Base-by-base conservation (phyloP, 805 yeast species). In the Lipomyces yamadae region DNA sequence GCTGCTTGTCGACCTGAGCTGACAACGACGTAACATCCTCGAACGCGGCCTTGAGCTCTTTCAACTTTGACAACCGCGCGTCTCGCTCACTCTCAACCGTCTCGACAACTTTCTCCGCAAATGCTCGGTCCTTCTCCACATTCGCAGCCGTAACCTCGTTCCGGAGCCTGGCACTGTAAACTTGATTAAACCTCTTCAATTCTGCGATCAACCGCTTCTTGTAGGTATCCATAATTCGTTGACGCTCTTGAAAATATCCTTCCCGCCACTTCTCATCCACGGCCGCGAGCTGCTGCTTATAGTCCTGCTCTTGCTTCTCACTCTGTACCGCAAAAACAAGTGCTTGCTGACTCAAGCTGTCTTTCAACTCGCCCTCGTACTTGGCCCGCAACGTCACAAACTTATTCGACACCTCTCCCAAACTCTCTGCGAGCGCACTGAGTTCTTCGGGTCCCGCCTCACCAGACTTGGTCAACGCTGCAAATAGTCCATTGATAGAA, bases 11-110 rank as follows among this genome's bases (percentile, higher is more conserved):
- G 54, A 82, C 76, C 61, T 78, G 73, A 39, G 77, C 72, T 30
- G 81, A 71, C 60, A 80, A 67, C 64, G 74, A 77, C 63, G 81
- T 88, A 66, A 89, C 80, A 39, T 82, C 78, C 75, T 85, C 88
- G 67, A 94, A 81, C 45, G 83, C 82, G 33, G 78, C 81, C 61
- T 84, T 81, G 64, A 95, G 82, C 64, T 86, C 85, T 42, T 83
- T 83, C 74, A 95, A 82, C 73, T 88, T 83, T 58, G 89, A 83
- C 73, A 93, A 84, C 75, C 95, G 88, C 34, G 92, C 91, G 70
- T 88, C 82, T 79, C 98, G 88, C 81, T 90, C 96, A 11, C 76
- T 70, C 70, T 89, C 93, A 62, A 93, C 84, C 66, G 59, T 84
- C 63, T 84, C 83, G 57, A 82, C 76, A 58, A 92, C 81, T 65